Evolutionary conservation across 495 filamentous ascomycete species (phyloP).

Genomic region (Penicillium fimorum): DNA sequence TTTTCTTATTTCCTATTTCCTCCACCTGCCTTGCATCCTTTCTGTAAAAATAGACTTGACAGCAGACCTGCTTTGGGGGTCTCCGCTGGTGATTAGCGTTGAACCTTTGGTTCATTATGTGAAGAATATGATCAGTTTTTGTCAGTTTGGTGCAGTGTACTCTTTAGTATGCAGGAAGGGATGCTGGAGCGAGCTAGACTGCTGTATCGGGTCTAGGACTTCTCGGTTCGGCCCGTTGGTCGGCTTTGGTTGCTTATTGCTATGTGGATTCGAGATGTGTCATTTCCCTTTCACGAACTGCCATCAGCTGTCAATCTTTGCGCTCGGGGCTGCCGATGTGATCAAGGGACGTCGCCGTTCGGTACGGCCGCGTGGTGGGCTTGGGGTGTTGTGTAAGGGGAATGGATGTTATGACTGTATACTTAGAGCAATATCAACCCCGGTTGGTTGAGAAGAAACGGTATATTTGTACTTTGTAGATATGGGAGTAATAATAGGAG

Average conservation of each 20-base stretch:
- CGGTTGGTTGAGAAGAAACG: neutral
- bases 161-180: neutral
- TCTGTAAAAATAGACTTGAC: constrained; percentile 49
- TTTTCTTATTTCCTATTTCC: constrained; percentile 18
- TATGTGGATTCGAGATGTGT: constrained; percentile 1
- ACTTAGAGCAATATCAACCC: neutral
- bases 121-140: constrained; percentile 43
- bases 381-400: neutral
- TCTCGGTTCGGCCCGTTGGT: constrained; percentile 11
- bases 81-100: constrained; percentile 45
- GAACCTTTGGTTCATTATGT: constrained; percentile 36
- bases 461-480: neutral
- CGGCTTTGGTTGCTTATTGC: constrained; percentile 5
- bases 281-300: neutral
- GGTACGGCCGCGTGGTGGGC: neutral
- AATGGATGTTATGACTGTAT: neutral
- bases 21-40: constrained; percentile 32
- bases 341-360: neutral
- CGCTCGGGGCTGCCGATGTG: neutral
- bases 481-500: neutral
- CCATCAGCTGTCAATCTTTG: neutral
- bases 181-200: neutral
- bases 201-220: constrained; percentile 12
- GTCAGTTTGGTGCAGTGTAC: constrained; percentile 7
- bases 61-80: constrained; percentile 28